Conservation (phyloP, 139 green algal genomes). For the Pseudopediastrum boryanum region DNA sequence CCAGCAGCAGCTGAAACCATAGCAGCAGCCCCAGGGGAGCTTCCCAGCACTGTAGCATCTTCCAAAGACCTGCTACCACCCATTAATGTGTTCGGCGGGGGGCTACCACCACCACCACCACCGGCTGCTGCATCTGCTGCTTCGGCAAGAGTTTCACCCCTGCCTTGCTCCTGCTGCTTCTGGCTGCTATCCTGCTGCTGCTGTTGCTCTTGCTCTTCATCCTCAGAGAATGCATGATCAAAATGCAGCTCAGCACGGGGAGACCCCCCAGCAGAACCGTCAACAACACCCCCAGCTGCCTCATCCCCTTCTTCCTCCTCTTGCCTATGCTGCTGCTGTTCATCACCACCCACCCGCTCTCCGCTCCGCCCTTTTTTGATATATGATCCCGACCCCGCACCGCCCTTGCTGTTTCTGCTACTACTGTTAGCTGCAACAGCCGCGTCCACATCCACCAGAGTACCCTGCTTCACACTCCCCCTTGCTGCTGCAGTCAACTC, state of each 20-base stretch:
- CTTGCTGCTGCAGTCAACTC: no score
- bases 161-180: constrained; percentile 1
- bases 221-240: constrained; percentile 58
- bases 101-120: neutral
- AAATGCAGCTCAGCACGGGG: constrained; percentile 19
- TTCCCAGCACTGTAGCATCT: no score
- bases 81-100: no score
- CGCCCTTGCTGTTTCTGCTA: constrained; percentile 6
- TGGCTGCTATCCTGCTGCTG: neutral
- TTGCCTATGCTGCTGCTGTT: neutral
- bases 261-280: neutral
- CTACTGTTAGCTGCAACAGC: neutral
- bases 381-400: constrained; percentile 11
- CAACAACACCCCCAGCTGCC: neutral
- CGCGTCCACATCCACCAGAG: no score
- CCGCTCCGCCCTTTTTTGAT: constrained; percentile 10
- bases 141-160: no score
- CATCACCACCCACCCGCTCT: constrained; percentile 31
- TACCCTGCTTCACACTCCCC: no score
- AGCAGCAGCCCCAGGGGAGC: neutral
- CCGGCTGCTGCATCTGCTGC: neutral
- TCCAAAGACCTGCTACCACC: no score
- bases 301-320: neutral
- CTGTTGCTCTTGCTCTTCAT: constrained; percentile 41
- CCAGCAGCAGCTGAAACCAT: constrained; percentile 1